Conservation (phyloP, 345 rosid species). For the Nephelium lappaceum region DNA sequence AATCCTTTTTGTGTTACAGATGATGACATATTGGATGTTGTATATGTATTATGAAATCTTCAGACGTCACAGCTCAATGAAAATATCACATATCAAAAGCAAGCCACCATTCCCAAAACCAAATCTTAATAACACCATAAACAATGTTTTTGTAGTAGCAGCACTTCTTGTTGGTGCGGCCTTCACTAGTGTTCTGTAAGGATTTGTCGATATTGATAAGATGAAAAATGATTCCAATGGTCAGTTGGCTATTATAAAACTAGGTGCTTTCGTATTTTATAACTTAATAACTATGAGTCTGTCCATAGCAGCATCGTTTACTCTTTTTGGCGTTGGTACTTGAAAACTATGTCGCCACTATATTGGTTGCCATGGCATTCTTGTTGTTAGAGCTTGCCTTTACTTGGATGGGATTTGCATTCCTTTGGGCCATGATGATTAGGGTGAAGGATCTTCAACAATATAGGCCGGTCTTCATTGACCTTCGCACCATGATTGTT, state of each 20-base stretch:
- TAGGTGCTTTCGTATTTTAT: too few species aligned
- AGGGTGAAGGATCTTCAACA: too few species aligned
- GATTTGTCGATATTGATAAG: too few species aligned
- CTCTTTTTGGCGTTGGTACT: background rate
- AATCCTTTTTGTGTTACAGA: background rate
- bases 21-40: background rate
- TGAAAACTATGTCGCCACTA: background rate
- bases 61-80: too few species aligned
- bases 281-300: background rate
- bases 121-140: slow-evolving; percentile 11
- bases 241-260: too few species aligned
- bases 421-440: too few species aligned
- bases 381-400: background rate
- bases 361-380: background rate
- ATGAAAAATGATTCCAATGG: too few species aligned
- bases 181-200: slow-evolving; percentile 18
- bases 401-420: background rate
- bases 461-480: too few species aligned
- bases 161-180: slow-evolving; percentile 25
- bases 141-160: slow-evolving; percentile 26
- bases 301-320: background rate
- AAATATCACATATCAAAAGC: background rate
- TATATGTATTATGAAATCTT: too few species aligned
- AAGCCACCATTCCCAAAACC: background rate
- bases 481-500: too few species aligned